Base-by-base conservation (phyloP, 257 asterid genomes). In the Solanum clarkiae region DNA sequence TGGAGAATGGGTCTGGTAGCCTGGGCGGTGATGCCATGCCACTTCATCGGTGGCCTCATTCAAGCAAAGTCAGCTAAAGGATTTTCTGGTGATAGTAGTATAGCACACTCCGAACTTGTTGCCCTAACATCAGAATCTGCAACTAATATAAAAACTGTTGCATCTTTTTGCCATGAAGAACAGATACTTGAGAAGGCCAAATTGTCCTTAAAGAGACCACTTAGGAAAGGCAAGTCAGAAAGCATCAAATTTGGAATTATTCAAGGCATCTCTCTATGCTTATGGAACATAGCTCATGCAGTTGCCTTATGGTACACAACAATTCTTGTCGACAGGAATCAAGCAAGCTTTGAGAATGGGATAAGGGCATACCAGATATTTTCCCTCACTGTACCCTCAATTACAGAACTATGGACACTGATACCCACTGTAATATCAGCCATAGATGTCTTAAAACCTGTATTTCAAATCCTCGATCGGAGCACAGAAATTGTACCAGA, bases 11-110 rank as follows among this genome's bases (percentile, higher is more conserved):
- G 97, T 59, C 89, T 93, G 82, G 96, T 93, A 71, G 97, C 98
- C 62, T 95, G 98, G 97, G 97, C 95, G 26, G 97, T 94, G 88
- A 94, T 93, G 96, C 98, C 98, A 75, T 93, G 97, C 86, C 98
- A 94, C 92, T 95, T 93, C 90, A 92, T 93, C 11, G 98, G 98
- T 65, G 97, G 97, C 57, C 90, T 93, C 81, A 91, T 93, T 87
- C 98, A 94, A 91, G 95, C 98, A 86, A 94, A 91, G 86, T 95
- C 98, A n/a, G 97, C 98, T 53, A 90, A 86, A 88, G 97, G 97
- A 49, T 94, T 95, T 87, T 85, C 98, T 65, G 87, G 93, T 83
- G 93, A 92, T 55, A 92, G 80, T 63, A 62, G 86, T 81, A 89
- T 93, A 80, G 93, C 95, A 79, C 91, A 93, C 81, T 89, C 98